A percentile compares a stretch with the other conserved stretches of the same genome.
These are phyloP conservation scores for Aspergillus intermedius DNA, from an alignment of 2,329 filamentous ascomycete species.

Conservation along the genomic window DNA sequence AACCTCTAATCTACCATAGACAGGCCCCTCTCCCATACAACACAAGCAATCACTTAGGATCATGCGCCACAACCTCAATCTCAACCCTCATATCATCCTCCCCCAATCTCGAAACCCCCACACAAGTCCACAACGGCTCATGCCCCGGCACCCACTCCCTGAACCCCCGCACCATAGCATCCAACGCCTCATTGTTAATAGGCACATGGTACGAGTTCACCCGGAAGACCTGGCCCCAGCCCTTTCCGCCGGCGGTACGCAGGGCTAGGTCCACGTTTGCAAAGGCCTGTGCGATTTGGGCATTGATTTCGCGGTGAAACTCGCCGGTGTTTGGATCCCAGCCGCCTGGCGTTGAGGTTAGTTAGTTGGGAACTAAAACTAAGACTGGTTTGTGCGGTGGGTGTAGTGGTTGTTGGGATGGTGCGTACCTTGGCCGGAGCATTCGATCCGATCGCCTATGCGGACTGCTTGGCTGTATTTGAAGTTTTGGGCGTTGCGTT, in stretches of 20 bases:
- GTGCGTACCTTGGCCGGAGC: conserved; percentile 4
- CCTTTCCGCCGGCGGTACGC: conserved; percentile 48
- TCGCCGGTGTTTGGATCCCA: conserved; percentile 23
- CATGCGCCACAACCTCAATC: conserved; percentile 51
- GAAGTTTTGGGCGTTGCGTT: conserved; percentile 26
- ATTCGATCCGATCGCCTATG: conserved; percentile 44
- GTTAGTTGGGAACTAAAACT: no score
- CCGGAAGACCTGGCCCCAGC: conserved; percentile 43
- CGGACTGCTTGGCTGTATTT: conserved; percentile 46
- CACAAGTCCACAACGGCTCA: conserved; percentile 48
- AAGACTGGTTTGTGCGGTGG: no score
- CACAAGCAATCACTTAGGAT: conserved; percentile 5
- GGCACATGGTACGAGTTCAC: conserved; percentile 44
- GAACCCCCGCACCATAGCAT: conserved; percentile 43
- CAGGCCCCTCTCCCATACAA: neutral
- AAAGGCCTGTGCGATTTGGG: conserved; percentile 50
- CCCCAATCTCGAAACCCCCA: conserved; percentile 46
- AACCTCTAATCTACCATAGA: no score
- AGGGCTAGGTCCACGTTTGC: conserved; percentile 50
- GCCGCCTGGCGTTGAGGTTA: conserved; percentile 20
- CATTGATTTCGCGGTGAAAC: conserved; percentile 33
- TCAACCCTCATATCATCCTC: conserved; percentile 51
- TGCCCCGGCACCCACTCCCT: conserved; percentile 48
- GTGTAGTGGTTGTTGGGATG: no score
- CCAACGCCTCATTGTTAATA: conserved; percentile 34